Percentiles rank a stretch among this genome's conserved stretches.
Conservation (phyloP, 495 filamentous ascomycete species). For the Aspergillus avenaceus region DNA sequence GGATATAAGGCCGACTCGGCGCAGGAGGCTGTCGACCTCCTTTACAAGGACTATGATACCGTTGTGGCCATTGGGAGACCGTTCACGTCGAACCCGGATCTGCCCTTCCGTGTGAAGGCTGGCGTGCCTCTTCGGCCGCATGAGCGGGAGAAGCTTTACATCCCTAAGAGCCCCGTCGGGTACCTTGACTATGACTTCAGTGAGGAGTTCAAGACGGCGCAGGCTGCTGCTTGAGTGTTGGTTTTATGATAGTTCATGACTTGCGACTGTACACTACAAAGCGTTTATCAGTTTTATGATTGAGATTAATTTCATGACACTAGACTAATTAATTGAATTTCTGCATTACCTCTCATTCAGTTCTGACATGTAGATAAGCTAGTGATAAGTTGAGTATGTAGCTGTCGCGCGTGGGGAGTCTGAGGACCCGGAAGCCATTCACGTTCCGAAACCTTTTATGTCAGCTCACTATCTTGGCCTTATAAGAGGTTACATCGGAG, state of each 20-base stretch:
- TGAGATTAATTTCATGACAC: constrained; percentile 4
- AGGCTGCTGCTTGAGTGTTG: constrained; percentile 20
- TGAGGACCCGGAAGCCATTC: no score
- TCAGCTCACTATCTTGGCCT: no score
- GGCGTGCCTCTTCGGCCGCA: constrained; percentile 54
- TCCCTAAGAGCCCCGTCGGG: constrained; percentile 41
- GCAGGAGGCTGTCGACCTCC: constrained; percentile 35
- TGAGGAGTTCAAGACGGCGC: constrained; percentile 29
- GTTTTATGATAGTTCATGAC: constrained; percentile 6
- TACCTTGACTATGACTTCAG: constrained; percentile 58
- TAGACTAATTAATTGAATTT: no score
- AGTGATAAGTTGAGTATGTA: no score
- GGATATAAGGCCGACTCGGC: constrained; percentile 45
- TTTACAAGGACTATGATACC: constrained; percentile 48
- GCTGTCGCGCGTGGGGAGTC: no score
- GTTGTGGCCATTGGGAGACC: constrained; percentile 56
- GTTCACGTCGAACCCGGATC: constrained; percentile 69
- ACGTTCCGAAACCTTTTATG: no score
- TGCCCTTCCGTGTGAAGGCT: constrained; percentile 58
- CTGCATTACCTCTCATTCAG: no score
- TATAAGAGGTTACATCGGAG: no score
- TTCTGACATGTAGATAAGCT: no score
- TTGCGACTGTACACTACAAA: not conserved
- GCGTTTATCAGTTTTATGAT: not conserved
- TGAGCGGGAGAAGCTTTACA: constrained; percentile 58